A percentile compares a stretch with the other conserved stretches of the same genome.
phyloP scores from a whole-genome alignment of 768 basidiomycete genomes.

The Boletus edulis region DNA sequence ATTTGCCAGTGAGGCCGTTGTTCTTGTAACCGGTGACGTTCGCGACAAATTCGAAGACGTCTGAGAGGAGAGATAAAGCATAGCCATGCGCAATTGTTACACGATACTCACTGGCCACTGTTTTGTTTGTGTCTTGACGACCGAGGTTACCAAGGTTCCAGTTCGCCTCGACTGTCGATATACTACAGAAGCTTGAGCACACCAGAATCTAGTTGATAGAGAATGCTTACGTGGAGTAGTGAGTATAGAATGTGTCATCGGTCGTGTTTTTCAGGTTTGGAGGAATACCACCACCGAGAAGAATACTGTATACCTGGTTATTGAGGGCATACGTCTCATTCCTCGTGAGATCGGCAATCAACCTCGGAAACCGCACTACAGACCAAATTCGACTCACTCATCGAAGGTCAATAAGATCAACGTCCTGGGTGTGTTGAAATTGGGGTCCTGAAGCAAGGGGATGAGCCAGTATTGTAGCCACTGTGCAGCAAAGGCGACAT shows the following conservation, averaged over 20 bases:
- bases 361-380: too few relatives aligned
- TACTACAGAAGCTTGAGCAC: slow-evolving; percentile 13
- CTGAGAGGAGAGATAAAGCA: slow-evolving; percentile 19
- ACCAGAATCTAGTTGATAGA: neutral
- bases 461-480: slow-evolving; percentile 39
- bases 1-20: slow-evolving; percentile 28
- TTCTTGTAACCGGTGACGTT: slow-evolving; percentile 44
- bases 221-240: too few relatives aligned
- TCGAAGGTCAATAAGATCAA: slow-evolving; percentile 63
- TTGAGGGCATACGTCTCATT: too few relatives aligned
- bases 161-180: slow-evolving; percentile 57
- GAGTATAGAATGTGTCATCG: too few relatives aligned
- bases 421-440: slow-evolving; percentile 54
- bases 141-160: slow-evolving; percentile 59
- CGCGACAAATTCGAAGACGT: slow-evolving; percentile 54
- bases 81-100: neutral
- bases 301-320: too few relatives aligned
- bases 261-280: too few relatives aligned
- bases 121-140: slow-evolving; percentile 51
- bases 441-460: slow-evolving; percentile 46
- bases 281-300: too few relatives aligned
- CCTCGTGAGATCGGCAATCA: too few relatives aligned
- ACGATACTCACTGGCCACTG: slow-evolving; percentile 9
- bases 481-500: too few relatives aligned
- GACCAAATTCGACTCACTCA: slow-evolving; percentile 38